Conservation (phyloP, 2,329 filamentous ascomycete genomes). For the Cladorrhinum sp. region DNA sequence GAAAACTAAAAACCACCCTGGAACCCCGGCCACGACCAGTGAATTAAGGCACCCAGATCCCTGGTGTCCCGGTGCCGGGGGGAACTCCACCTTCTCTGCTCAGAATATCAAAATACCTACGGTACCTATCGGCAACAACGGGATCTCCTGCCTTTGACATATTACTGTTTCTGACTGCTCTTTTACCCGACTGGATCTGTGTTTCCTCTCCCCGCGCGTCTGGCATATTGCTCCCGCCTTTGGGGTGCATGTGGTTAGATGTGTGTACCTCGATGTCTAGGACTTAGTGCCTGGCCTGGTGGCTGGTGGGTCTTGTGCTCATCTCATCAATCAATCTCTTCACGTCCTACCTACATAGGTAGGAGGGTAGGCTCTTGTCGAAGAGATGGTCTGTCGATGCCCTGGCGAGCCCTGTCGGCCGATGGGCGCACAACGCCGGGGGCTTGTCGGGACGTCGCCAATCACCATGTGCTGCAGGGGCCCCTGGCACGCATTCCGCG, state of each 20-base stretch:
- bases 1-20: slow-evolving; percentile 17
- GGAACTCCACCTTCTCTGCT: not conserved
- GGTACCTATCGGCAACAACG: slow-evolving; percentile 1
- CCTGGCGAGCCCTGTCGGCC: slow-evolving; percentile 4
- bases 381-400: not conserved
- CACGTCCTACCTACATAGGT: not conserved
- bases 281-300: not conserved
- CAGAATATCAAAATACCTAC: not conserved
- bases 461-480: slow-evolving; percentile 18
- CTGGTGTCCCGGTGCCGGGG: slow-evolving; percentile 17
- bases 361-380: not conserved
- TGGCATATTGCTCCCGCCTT: slow-evolving; percentile 14
- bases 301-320: not conserved
- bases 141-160: not conserved
- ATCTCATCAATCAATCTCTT: not conserved
- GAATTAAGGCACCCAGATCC: slow-evolving; percentile 16
- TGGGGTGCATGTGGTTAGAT: slow-evolving; percentile 8
- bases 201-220: slow-evolving; percentile 5
- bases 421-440: slow-evolving; percentile 14
- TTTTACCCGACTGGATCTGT: slow-evolving; percentile 22
- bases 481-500: slow-evolving; percentile 25
- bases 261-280: not conserved
- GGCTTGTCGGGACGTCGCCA: slow-evolving; percentile 14
- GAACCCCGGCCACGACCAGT: slow-evolving; percentile 9
- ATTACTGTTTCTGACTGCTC: not conserved